Percentiles rank a stretch among this genome's conserved stretches.
phyloP scores from a whole-genome alignment of 2,329 filamentous ascomycete genomes.

The Sclerotinia borealis region DNA sequence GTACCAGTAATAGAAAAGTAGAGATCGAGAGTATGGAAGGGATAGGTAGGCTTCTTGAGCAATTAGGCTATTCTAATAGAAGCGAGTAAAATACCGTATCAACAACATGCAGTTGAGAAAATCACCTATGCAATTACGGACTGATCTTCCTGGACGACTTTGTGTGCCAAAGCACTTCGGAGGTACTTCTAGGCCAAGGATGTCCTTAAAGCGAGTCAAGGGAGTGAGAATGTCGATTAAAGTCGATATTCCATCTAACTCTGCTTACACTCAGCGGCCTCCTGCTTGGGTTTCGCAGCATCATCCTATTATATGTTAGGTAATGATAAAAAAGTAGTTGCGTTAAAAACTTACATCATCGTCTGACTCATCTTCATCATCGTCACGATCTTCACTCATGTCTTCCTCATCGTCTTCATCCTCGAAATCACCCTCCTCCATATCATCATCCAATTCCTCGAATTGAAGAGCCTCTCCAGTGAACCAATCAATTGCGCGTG shows the following conservation, averaged over 20 bases:
- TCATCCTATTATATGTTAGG: conserved; percentile 59
- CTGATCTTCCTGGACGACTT: conserved; percentile 6
- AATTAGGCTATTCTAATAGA: conserved; percentile 32
- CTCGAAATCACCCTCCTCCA: conserved; percentile 76
- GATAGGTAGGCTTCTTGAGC: conserved; percentile 21
- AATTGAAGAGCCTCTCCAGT: conserved; percentile 96
- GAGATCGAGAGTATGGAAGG: conserved; percentile 15
- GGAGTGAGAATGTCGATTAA: conserved; percentile 3
- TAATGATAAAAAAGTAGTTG: not conserved
- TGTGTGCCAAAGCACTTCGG: conserved; percentile 12
- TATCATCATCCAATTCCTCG: conserved; percentile 83
- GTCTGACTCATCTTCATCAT: conserved; percentile 72
- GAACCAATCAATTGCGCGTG: conserved; percentile 98
- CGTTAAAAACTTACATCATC: conserved; percentile 56
- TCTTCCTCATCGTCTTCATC: conserved; percentile 88
- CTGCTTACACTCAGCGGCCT: conserved; percentile 94
- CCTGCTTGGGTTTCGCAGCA: conserved; percentile 84
- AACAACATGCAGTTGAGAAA: conserved; percentile 20
- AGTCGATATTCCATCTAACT: conserved; percentile 49
- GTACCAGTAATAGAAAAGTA: conserved; percentile 18
- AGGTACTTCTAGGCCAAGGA: conserved; percentile 5
- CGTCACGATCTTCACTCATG: conserved; percentile 70
- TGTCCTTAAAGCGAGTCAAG: not conserved
- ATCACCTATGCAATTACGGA: conserved; percentile 23
- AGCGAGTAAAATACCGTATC: conserved; percentile 18